phyloP scores from a whole-genome alignment of 805 yeast genomes.

The Candida khao-thaluensis region DNA sequence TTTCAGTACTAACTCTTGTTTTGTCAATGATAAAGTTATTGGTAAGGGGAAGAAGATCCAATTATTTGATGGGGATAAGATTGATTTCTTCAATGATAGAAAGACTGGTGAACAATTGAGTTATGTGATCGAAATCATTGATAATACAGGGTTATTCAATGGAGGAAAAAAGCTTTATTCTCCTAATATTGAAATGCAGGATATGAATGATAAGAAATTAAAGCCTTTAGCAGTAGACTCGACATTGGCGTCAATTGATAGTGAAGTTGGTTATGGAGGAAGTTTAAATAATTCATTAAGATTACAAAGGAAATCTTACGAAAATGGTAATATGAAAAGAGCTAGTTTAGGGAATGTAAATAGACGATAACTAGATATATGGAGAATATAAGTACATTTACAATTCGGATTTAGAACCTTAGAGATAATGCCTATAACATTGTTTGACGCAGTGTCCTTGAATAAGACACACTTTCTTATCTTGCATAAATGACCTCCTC shows the following conservation, averaged over 20 bases:
- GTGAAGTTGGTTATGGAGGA: conserved; percentile 24
- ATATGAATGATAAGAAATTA: conserved; percentile 26
- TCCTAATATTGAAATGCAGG: conserved; percentile 23
- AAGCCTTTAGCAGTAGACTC: conserved; percentile 19
- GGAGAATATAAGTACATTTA: background rate
- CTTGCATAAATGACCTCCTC: too few relatives aligned
- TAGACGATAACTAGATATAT: background rate
- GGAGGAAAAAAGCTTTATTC: conserved; percentile 38
- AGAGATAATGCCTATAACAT: too few relatives aligned
- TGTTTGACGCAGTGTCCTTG: too few relatives aligned
- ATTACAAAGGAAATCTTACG: conserved; percentile 26
- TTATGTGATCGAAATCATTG: conserved; percentile 53
- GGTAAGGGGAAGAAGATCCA: conserved; percentile 63
- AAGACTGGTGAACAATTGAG: conserved; percentile 51
- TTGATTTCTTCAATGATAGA: conserved; percentile 66
- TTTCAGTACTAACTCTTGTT: conserved; percentile 76
- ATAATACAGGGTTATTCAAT: conserved; percentile 62
- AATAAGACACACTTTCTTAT: too few relatives aligned
- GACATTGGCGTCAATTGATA: conserved; percentile 9
- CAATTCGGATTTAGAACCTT: too few relatives aligned
- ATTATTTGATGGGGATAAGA: conserved; percentile 61
- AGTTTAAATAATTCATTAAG: conserved; percentile 28
- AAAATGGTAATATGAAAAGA: conserved; percentile 21
- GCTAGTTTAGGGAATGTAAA: conserved; percentile 20
- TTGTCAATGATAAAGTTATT: conserved; percentile 56